phyloP scores from a whole-genome alignment of 352 stramenopile species.

The Nothophytophthora sp. region DNA sequence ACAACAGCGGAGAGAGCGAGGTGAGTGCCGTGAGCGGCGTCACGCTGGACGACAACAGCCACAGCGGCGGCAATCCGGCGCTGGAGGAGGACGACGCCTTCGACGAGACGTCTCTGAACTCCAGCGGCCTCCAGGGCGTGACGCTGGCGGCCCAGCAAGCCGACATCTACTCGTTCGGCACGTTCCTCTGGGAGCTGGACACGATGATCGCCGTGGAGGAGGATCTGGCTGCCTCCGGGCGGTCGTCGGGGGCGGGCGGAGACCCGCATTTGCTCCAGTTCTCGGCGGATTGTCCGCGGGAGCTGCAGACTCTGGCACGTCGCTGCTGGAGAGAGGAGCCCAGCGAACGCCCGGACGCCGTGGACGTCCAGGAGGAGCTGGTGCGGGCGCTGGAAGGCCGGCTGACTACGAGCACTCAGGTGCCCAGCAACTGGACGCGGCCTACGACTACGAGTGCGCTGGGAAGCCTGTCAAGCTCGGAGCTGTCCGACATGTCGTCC shows the following conservation, averaged over 20 bases:
- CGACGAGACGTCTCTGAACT: constrained; percentile 31
- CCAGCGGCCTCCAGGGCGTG: constrained; percentile 12
- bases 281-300: constrained; percentile 53
- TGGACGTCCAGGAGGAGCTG: constrained; percentile 79
- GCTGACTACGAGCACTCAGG: constrained; percentile 44
- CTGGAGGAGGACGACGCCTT: constrained; percentile 26
- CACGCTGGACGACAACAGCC: constrained; percentile 34
- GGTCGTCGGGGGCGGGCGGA: constrained; percentile 15
- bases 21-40: constrained; percentile 19
- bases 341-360: constrained; percentile 45
- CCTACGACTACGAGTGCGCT: constrained; percentile 34
- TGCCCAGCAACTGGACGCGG: constrained; percentile 53
- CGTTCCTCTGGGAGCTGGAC: constrained; percentile 77
- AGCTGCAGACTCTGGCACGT: constrained; percentile 53
- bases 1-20: constrained; percentile 35
- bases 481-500: constrained; percentile 39
- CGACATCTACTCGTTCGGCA: constrained; percentile 74
- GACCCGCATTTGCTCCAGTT: constrained; percentile 66
- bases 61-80: constrained; percentile 14
- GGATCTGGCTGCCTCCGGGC: constrained; percentile 34
- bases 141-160: constrained; percentile 31
- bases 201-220: constrained; percentile 72
- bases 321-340: constrained; percentile 66
- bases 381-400: constrained; percentile 69
- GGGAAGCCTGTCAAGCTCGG: constrained; percentile 48